phyloP scores from a whole-genome alignment of 768 basidiomycete genomes.

The Polyporus arcularius region DNA sequence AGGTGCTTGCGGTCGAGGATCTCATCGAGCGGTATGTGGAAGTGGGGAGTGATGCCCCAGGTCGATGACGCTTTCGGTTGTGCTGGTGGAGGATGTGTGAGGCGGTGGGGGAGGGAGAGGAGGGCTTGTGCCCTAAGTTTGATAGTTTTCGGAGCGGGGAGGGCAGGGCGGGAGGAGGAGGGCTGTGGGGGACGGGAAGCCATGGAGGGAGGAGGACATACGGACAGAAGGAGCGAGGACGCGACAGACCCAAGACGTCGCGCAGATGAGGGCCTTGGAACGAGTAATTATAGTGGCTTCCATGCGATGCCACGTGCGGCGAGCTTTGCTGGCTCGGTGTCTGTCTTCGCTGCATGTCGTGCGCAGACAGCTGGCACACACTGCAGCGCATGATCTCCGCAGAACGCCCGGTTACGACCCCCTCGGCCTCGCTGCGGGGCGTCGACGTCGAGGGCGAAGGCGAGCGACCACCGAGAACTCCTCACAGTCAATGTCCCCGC shows the following conservation, averaged over 20 bases:
- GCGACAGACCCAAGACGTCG: not conserved
- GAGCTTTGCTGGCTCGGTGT: not conserved
- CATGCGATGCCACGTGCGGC: not conserved
- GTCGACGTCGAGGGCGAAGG: not conserved
- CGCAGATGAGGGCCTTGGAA: not conserved
- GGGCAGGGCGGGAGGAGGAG: constrained; percentile 12
- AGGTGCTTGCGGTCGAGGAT: constrained; percentile 76
- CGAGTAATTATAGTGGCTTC: not conserved
- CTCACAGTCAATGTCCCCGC: not conserved
- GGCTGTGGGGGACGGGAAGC: constrained; percentile 18
- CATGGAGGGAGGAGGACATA: constrained; percentile 17
- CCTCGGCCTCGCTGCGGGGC: not conserved
- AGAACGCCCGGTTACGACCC: not conserved
- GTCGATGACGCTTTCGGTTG: constrained; percentile 14
- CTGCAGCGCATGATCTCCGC: not conserved
- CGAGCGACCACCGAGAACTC: too few species aligned
- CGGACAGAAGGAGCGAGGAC: constrained; percentile 1
- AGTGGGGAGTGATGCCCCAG: constrained; percentile 57
- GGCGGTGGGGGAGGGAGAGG: constrained; percentile 36
- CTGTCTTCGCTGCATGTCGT: constrained; percentile 6
- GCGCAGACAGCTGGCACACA: constrained; percentile 1
- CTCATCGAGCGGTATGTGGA: constrained; percentile 71
- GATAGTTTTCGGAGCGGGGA: constrained; percentile 29
- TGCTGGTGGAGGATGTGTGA: constrained; percentile 21
- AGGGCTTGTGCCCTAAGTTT: constrained; percentile 37